Base-by-base conservation (phyloP, 140 eudicot genomes). In the Senecio squalidus region DNA sequence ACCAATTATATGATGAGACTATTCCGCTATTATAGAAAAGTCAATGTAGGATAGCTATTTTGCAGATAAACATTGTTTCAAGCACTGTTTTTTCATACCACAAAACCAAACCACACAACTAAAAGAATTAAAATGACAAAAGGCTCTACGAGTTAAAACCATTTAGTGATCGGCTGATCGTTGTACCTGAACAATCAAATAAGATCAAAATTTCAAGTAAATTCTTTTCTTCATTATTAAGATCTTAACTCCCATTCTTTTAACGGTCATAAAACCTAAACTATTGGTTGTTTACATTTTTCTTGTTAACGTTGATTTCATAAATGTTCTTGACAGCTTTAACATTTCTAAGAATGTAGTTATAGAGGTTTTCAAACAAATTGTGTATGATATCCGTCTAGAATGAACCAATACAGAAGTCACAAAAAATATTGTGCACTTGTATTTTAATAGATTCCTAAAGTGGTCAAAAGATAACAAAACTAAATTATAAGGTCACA, bases 1-100 rank as follows among this genome's bases (percentile, higher is more conserved):
- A n/a, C n/a, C n/a, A n/a, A 33, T 34, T 36, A 58, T 26, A 25
- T 24, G 55, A 58, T 23, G 23, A 47, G 66, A 50, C 51, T 55
- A 29, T 55, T 18, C 22, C 16, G 66, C 66, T n/a, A n/a, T n/a
- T n/a, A n/a, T n/a, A n/a, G n/a, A n/a, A n/a, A 56, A 30, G 18
- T 23, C 29, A 68, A 33, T 7, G 17, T 31, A 21, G n/a, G 54
- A 52, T 52, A 66, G 55, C 57, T 20, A 44, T 4, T 20, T 33
- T 57, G 17, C 17, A 45, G 66, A 45, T 30, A 41, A 24, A 45
- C 59, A 31, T 33, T 5, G 6, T 28, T 33, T 33, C 30, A 63
- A 17, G 54, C 62, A 51, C 24, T 20, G 55, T 20, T 52, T 20
- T 17, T 55, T n/a, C 9, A n/a, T 23, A 67, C 48, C 27, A 14